phyloP scores from a whole-genome alignment of 495 filamentous ascomycete genomes.

The Neurospora cerealis region DNA sequence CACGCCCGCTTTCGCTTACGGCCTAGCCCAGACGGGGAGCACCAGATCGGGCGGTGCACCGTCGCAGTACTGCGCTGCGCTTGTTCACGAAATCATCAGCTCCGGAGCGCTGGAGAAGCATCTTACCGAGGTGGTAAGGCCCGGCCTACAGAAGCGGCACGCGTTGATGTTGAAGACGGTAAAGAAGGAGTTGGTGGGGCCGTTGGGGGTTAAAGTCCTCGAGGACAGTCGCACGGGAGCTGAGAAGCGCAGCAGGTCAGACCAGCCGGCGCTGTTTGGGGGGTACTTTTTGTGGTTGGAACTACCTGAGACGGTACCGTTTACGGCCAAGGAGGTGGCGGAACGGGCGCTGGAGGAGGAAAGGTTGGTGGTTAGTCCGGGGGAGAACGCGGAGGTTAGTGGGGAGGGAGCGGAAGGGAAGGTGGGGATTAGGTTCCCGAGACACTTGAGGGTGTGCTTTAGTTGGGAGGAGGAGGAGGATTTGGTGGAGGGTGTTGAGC shows the following conservation, averaged over 20 bases:
- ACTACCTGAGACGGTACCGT: slow-evolving; percentile 41
- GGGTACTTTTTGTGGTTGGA: slow-evolving; percentile 79
- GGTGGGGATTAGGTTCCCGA: slow-evolving; percentile 36
- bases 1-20: slow-evolving; percentile 54
- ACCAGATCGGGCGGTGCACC: slow-evolving; percentile 68
- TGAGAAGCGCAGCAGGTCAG: slow-evolving; percentile 3
- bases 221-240: neutral
- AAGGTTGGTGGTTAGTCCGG: slow-evolving; percentile 53
- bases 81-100: slow-evolving; percentile 43
- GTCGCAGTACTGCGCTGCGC: slow-evolving; percentile 57
- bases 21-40: slow-evolving; percentile 59
- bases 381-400: slow-evolving; percentile 56
- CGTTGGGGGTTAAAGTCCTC: too few species aligned
- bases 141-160: slow-evolving; percentile 49
- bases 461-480: slow-evolving; percentile 63
- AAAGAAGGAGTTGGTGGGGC: too few species aligned
- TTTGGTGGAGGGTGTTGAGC: slow-evolving; percentile 56
- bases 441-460: slow-evolving; percentile 57
- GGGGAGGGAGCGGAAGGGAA: slow-evolving; percentile 38
- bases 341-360: slow-evolving; percentile 42
- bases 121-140: slow-evolving; percentile 31
- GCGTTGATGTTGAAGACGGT: slow-evolving; percentile 36
- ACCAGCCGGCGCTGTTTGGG: slow-evolving; percentile 36
- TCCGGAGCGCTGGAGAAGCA: slow-evolving; percentile 38
- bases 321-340: slow-evolving; percentile 43